These are phyloP conservation scores for Nitzschia sp. DNA, from an alignment of 108 stramenopile species.

Conservation along the genomic window DNA sequence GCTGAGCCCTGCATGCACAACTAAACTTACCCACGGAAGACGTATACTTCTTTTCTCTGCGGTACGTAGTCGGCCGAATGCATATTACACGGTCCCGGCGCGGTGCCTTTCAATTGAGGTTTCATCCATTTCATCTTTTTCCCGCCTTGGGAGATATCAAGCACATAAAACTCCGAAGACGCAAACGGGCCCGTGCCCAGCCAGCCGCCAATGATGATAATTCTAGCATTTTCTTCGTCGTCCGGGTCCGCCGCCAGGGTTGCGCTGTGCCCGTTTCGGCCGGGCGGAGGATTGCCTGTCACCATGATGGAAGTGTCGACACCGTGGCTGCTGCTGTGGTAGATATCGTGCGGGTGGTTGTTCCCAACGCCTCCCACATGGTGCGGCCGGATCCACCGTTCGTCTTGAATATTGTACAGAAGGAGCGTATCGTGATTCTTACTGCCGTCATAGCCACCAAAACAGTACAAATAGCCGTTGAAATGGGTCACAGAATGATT, in stretches of 20 bases:
- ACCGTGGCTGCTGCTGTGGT: neutral
- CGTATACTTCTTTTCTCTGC: slow-evolving; percentile 65
- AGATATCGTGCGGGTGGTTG: neutral
- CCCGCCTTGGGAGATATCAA: slow-evolving; percentile 62
- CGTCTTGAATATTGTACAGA: slow-evolving; percentile 64
- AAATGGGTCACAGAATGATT: slow-evolving; percentile 85
- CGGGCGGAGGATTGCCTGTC: slow-evolving; percentile 74
- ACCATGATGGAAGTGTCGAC: slow-evolving; percentile 27
- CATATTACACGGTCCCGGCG: slow-evolving; percentile 97
- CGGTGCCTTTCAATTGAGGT: slow-evolving; percentile 57
- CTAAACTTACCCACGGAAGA: slow-evolving; percentile 95
- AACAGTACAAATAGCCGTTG: slow-evolving; percentile 78
- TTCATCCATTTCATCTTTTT: slow-evolving; percentile 58
- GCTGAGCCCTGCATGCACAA: slow-evolving; percentile 40
- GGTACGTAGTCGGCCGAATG: slow-evolving; percentile 90
- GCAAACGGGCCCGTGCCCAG: slow-evolving; percentile 87
- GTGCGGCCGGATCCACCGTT: slow-evolving; percentile 68
- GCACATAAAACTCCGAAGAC: slow-evolving; percentile 82
- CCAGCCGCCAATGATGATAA: slow-evolving; percentile 95
- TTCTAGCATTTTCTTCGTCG: slow-evolving; percentile 56
- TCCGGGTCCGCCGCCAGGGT: slow-evolving; percentile 72
- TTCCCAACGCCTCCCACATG: slow-evolving; percentile 11
- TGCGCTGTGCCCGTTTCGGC: slow-evolving; percentile 94
- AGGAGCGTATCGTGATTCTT: slow-evolving; percentile 84
- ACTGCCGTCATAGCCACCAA: slow-evolving; percentile 94